A percentile compares a stretch with the other conserved stretches of the same genome.
Evolutionary conservation across 2,329 filamentous ascomycete species (phyloP).

Genomic region (Tolypocladium album): DNA sequence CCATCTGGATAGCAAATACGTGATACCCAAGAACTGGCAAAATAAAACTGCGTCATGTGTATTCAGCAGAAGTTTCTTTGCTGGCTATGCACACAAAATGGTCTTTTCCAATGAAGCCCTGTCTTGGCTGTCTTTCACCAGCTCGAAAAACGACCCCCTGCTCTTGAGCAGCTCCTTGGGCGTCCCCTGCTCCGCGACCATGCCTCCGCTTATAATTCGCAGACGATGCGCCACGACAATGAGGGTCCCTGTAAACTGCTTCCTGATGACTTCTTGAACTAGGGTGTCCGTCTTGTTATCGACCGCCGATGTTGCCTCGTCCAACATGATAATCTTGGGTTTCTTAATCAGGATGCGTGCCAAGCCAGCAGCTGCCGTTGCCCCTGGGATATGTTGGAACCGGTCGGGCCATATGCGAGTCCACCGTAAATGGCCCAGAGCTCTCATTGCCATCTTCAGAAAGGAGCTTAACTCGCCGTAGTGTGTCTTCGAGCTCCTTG

Average conservation of each 20-base stretch:
- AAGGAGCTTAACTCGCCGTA: background rate
- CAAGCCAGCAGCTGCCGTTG: background rate
- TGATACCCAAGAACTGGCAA: no score
- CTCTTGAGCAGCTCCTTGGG: background rate
- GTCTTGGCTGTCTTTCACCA: background rate
- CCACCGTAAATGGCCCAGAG: background rate
- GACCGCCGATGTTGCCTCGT: background rate
- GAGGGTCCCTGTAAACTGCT: background rate
- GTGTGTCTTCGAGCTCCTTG: background rate
- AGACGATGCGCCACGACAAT: background rate
- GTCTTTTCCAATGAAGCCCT: background rate
- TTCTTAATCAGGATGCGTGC: background rate
- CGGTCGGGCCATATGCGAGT: background rate
- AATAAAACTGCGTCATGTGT: no score
- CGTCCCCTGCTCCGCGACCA: background rate
- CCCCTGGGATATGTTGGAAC: background rate
- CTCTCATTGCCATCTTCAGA: background rate
- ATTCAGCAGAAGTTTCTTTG: no score
- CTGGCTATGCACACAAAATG: no score
- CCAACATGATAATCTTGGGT: background rate
- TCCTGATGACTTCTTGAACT: background rate
- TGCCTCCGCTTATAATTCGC: background rate
- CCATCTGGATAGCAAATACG: no score
- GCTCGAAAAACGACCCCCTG: background rate
- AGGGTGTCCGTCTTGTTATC: background rate